Evolutionary conservation across 192 early-diverging fungal genomes (phyloP).

Genomic region (Chytriomyces sp.): DNA sequence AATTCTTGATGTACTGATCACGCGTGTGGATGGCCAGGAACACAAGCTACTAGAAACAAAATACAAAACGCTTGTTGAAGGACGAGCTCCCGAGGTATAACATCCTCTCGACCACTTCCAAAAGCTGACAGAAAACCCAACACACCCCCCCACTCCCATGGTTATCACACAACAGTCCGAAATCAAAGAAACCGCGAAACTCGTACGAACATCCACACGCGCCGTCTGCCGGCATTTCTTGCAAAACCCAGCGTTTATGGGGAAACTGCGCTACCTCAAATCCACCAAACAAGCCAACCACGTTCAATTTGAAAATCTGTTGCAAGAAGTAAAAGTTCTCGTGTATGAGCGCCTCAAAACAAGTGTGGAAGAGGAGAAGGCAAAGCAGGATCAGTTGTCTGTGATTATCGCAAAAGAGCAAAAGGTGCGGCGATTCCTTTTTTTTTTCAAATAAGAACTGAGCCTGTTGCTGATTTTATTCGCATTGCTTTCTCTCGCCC

Average conservation of each 20-base stretch:
- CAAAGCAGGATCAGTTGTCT: slow-evolving; percentile 55
- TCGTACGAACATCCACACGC: slow-evolving; percentile 44
- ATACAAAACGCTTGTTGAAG: slow-evolving; percentile 46
- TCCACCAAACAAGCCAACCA: slow-evolving; percentile 40
- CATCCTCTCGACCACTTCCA: slow-evolving; percentile 1
- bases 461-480: background rate
- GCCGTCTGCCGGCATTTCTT: slow-evolving; percentile 50
- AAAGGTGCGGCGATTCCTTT: slow-evolving; percentile 42
- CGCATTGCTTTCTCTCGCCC: background rate
- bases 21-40: slow-evolving; percentile 33
- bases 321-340: slow-evolving; percentile 59
- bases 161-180: slow-evolving; percentile 40
- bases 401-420: slow-evolving; percentile 64
- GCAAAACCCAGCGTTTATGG: slow-evolving; percentile 50
- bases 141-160: background rate
- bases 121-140: background rate
- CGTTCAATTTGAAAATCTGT: slow-evolving; percentile 50
- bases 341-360: slow-evolving; percentile 58
- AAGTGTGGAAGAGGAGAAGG: slow-evolving; percentile 61
- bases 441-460: background rate
- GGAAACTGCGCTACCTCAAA: slow-evolving; percentile 56
- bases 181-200: slow-evolving; percentile 43
- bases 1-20: background rate
- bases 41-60: slow-evolving; percentile 49
- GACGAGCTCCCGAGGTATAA: slow-evolving; percentile 21